Conservation (phyloP, 305 asterid genomes). For the Solanum hybrid region DNA sequence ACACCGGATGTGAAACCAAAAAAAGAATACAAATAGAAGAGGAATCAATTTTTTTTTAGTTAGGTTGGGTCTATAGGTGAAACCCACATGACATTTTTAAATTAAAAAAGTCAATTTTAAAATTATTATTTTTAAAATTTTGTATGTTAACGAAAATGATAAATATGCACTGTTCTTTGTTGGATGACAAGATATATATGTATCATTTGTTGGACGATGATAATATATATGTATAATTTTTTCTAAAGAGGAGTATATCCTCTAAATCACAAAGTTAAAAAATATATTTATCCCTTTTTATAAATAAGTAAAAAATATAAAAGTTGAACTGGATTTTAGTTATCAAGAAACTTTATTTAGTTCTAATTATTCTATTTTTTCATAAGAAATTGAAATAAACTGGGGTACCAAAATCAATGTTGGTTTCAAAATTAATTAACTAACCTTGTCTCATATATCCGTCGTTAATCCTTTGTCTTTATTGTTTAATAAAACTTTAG, state of each 20-base stretch:
- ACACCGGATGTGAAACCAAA: background rate
- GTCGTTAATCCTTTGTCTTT: background rate
- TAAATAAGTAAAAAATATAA: too few species aligned
- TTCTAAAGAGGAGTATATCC: background rate
- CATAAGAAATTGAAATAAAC: background rate
- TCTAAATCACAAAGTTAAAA: background rate
- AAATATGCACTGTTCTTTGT: too few species aligned
- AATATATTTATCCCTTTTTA: background rate
- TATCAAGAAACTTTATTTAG: background rate
- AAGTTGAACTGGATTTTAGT: too few species aligned
- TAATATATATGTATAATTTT: too few species aligned
- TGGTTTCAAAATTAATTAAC: background rate
- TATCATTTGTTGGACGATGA: too few species aligned
- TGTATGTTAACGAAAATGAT: background rate
- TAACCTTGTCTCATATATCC: background rate
- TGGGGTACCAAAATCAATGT: background rate
- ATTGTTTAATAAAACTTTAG: background rate
- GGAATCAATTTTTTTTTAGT: background rate
- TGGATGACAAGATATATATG: background rate
- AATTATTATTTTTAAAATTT: too few species aligned
- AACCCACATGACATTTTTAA: background rate
- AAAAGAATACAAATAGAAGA: background rate
- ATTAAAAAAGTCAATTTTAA: too few species aligned
- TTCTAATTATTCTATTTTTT: background rate
- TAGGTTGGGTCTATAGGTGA: background rate